phyloP scores from a whole-genome alignment of 495 filamentous ascomycete species.

The Penicillium fimorum region DNA sequence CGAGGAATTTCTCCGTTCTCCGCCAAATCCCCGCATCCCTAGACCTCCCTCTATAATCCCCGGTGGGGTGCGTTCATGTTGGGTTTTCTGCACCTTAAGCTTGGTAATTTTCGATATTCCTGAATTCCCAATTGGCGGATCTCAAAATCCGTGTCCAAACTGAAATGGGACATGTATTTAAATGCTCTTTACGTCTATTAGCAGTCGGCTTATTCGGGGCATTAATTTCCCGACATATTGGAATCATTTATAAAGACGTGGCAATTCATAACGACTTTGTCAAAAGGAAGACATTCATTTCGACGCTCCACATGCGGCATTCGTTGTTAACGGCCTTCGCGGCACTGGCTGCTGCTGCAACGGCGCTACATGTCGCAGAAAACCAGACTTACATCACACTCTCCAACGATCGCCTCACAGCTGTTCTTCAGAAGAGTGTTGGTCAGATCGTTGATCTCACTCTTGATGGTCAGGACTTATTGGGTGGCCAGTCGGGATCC shows the following conservation, averaged over 20 bases:
- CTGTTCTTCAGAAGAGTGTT: conserved; percentile 42
- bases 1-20: conserved; percentile 23
- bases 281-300: background rate
- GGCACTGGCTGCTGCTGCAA: conserved; percentile 12
- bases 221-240: background rate
- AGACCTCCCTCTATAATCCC: background rate
- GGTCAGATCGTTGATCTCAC: conserved; percentile 42
- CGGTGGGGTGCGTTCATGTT: background rate
- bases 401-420: conserved; percentile 47
- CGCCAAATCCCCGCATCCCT: conserved; percentile 22
- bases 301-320: conserved; percentile 1
- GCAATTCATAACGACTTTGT: background rate
- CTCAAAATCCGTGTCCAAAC: background rate
- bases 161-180: background rate
- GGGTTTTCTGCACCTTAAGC: background rate
- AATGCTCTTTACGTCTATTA: background rate
- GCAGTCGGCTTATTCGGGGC: background rate
- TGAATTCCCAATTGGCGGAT: background rate
- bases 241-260: background rate
- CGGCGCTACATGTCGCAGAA: conserved; percentile 28
- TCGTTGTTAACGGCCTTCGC: conserved; percentile 4
- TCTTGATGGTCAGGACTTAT: conserved; percentile 51
- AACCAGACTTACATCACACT: conserved; percentile 33
- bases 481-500: conserved; percentile 45
- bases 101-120: background rate